Evolutionary conservation across 805 yeast species (phyloP), one percentile per base, ranked within the genome.

Genomic region (Tanozyma kutaoensis): DNA sequence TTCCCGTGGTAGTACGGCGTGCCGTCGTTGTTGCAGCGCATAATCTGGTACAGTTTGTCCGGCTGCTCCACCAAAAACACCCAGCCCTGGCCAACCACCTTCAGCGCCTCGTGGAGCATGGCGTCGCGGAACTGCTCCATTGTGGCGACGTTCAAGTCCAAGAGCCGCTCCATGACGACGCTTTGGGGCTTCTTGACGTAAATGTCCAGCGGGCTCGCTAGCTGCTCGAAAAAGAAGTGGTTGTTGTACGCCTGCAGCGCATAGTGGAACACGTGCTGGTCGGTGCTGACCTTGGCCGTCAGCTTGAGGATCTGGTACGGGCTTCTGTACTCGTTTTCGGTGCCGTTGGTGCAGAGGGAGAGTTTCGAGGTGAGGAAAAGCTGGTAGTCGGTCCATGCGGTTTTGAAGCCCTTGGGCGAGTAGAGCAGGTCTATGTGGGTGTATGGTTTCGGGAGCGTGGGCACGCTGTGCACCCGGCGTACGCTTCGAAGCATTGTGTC

Each of bases 241-340:
- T 91, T 91, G 55, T 85, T 86, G 57, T 80, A 88, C 3, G 85
- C 75, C 48, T 80, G 93, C 4, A 95, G 80, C 3, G 97, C 96
- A 44, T 66, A 71, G 54, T 86, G 91, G 63, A 76, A 86, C n/a
- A 70, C 52, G 29, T 70, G 69, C 19, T 85, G 75, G 40, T 70
- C 69, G 17, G 72, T 69, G 17, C 79, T 61, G 35, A 72, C 69
- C 41, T 69, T 67, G 3, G 85, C 77, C 1, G 91, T 72, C 37
- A 73, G 66, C 32, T 72, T 52, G 31, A 74, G 48, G 29, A 82
- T 70, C 34, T 79, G 79, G 48, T 76, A 71, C 3, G 95, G 88
- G 12, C 66, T 56, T 46, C 79, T 71, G 6, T 78, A 66, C 50
- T 84, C 95, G 47, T 74, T 66, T 29, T 72, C 76, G 1, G 94